Base-by-base conservation (phyloP, 208 protist species). In the Leishmania braziliensis region DNA sequence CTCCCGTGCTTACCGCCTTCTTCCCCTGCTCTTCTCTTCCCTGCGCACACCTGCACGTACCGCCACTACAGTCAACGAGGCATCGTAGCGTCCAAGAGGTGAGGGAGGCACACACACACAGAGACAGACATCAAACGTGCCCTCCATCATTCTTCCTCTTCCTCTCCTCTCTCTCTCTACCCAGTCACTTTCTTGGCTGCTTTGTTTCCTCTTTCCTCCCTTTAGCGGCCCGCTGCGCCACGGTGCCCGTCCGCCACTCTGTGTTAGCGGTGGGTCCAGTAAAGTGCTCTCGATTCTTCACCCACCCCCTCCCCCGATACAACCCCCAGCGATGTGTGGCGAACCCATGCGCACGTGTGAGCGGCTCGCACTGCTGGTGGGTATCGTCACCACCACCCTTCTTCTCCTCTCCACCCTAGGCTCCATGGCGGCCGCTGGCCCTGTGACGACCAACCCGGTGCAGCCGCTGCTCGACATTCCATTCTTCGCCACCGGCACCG, bases 381-480 rank as follows among this genome's bases (percentile, higher is more conserved):
- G 66, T 71, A 6, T 43, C 39, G 23, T 20, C 39, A 12, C 26
- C 58, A 29, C 26, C 26, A 23, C 20, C 70, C 70, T 75, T 48
- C 12, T 75, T 9, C 70, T 75, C 12, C 70, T 75, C 48, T 33
- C 23, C 46, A 29, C n/a, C 23, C 46, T 33, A 9, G 48, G 48
- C 3, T 5, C 48, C 20, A 48, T 23, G 48, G 48, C 26, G 16
- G 43, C 48, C 29, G 66, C 36, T 23, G 70, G 23, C 48, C 0
- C n/a, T 33, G 54, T 77, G 29, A 58, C 51, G 74, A 77, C 74
- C 74, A 18, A 63, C 1, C 74, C 74, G 23, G 33, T 26, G 74
- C 54, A 63, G 74, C 74, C 74, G 54, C 56, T 77, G 74, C 74
- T 77, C 29, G 20, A 50, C 39, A 54, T 77, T 8, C 74, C 74